Evolutionary conservation across 1,284 basidiomycete species (phyloP).

Genomic region (Leccinum cinnamomeum): DNA sequence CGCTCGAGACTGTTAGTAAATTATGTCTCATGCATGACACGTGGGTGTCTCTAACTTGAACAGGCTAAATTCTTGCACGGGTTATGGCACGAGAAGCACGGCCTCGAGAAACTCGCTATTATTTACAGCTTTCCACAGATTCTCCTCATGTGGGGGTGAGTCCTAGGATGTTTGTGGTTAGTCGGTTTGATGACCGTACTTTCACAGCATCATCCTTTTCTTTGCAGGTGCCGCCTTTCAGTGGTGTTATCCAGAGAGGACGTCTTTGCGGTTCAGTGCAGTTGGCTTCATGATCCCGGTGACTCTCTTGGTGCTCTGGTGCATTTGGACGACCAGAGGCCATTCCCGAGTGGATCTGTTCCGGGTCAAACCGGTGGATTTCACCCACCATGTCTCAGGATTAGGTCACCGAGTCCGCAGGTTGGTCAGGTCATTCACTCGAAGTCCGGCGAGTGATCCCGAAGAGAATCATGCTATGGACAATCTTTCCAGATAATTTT

Average conservation of each 20-base stretch:
- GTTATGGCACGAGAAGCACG: conserved; percentile 28
- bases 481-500: background rate
- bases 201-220: conserved; percentile 31
- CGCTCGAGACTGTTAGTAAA: conserved; percentile 9
- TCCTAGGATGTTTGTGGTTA: background rate
- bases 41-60: background rate
- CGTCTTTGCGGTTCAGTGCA: background rate
- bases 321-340: conserved; percentile 24
- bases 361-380: too few species aligned
- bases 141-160: conserved; percentile 43
- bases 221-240: conserved; percentile 28
- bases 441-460: too few species aligned
- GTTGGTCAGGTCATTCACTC: too few species aligned
- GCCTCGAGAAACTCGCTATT: conserved; percentile 40
- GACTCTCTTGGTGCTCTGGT: conserved; percentile 23
- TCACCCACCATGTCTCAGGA: too few species aligned
- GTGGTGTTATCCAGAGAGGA: conserved; percentile 21
- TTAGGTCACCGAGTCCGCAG: too few species aligned
- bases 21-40: background rate
- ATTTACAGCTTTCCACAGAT: conserved; percentile 39
- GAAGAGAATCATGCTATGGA: background rate
- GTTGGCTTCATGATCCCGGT: conserved; percentile 8
- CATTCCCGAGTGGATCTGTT: background rate
- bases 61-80: conserved; percentile 33
- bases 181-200: background rate